phyloP scores from a whole-genome alignment of 1,284 basidiomycete species.

The Pyrrhoderma lamaoense region DNA sequence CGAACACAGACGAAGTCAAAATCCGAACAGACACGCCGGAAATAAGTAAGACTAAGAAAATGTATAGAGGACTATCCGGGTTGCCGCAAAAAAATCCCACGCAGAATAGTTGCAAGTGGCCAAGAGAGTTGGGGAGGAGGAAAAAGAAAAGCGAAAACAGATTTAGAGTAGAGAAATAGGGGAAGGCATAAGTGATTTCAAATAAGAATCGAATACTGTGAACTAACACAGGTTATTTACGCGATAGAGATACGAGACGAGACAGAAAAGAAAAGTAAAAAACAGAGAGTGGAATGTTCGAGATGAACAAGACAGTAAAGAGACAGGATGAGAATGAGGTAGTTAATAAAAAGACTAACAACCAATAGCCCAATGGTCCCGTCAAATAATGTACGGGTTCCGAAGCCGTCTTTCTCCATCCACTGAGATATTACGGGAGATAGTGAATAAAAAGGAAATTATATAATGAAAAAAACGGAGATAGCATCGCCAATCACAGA shows the following conservation, averaged over 20 bases:
- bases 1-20: too few species aligned
- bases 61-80: too few species aligned
- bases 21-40: too few species aligned
- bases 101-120: not conserved
- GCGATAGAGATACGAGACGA: conserved; percentile 8
- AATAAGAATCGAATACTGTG: conserved; percentile 5
- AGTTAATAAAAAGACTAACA: conserved; percentile 45
- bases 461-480: conserved; percentile 18
- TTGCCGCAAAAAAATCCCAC: too few species aligned
- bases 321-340: conserved; percentile 28
- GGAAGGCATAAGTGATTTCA: conserved; percentile 13
- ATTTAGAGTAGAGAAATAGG: not conserved
- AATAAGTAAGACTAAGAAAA: too few species aligned
- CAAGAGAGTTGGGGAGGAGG: too few species aligned
- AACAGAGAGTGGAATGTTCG: conserved; percentile 4
- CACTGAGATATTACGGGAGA: conserved; percentile 22
- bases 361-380: conserved; percentile 47
- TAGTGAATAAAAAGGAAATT: conserved; percentile 18
- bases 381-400: conserved; percentile 24
- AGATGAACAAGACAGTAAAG: conserved; percentile 20
- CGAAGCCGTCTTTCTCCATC: conserved; percentile 38
- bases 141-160: not conserved
- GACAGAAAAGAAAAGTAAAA: conserved; percentile 7
- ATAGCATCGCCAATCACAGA: not conserved
- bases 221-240: conserved; percentile 5